These are phyloP conservation scores for Yarrowia phangngaensis DNA, from an alignment of 805 yeast genomes.

Conservation along the genomic window DNA sequence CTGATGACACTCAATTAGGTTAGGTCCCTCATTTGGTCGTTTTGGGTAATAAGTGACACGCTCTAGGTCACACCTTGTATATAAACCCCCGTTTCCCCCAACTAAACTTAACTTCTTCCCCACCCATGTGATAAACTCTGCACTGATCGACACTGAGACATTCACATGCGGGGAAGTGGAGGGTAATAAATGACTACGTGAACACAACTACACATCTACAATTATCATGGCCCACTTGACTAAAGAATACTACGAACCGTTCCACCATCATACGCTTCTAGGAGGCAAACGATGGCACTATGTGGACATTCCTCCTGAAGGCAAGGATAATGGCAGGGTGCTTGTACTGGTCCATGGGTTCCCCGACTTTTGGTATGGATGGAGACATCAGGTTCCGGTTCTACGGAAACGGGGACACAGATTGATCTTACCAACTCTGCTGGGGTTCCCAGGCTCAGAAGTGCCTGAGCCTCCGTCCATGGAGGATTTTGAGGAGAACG, in stretches of 20 bases:
- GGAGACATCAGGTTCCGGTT: constrained; percentile 25
- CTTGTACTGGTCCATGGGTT: constrained; percentile 25
- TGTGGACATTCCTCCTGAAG: constrained; percentile 27
- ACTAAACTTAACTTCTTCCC: not conserved
- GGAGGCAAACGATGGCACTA: constrained; percentile 27
- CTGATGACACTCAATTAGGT: too few species aligned
- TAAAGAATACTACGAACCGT: constrained; percentile 26
- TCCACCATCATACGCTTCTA: constrained; percentile 5
- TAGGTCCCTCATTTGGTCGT: too few species aligned
- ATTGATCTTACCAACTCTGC: constrained; percentile 21
- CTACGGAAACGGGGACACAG: constrained; percentile 27
- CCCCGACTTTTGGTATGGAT: constrained; percentile 27
- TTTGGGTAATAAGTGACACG: not conserved
- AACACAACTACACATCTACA: not conserved
- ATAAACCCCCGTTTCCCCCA: not conserved
- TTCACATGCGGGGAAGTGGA: not conserved
- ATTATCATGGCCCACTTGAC: constrained; percentile 18
- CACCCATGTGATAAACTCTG: not conserved
- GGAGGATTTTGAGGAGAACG: constrained; percentile 26
- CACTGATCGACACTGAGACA: not conserved
- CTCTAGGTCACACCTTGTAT: not conserved
- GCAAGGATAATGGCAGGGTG: constrained; percentile 22
- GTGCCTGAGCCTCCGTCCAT: constrained; percentile 26
- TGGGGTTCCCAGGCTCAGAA: constrained; percentile 27
- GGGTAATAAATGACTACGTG: not conserved